Conservation (phyloP, 2,329 filamentous ascomycete species). For the Karstenula rhodostoma region DNA sequence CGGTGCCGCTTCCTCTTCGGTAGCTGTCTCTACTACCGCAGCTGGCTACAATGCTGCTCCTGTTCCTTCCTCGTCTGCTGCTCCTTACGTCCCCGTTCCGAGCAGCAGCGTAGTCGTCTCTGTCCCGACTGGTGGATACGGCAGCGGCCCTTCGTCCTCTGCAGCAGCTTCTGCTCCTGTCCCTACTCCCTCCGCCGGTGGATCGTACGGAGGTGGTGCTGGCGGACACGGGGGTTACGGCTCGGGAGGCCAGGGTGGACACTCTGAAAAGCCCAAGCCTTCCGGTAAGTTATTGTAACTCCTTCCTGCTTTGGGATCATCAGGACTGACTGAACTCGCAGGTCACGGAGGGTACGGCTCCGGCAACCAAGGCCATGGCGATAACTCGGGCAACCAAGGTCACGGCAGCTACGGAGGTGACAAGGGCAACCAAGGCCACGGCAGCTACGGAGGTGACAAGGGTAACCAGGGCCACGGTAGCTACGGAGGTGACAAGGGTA, state of each 20-base stretch:
- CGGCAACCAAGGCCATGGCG: background rate
- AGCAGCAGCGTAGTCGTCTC: conserved; percentile 4
- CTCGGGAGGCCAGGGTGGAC: background rate
- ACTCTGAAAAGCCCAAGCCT: background rate
- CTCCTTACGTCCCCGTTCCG: conserved; percentile 1
- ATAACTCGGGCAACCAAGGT: background rate
- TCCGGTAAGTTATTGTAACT: too few species aligned
- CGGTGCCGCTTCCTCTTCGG: conserved; percentile 12
- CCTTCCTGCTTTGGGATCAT: background rate
- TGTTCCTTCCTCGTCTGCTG: conserved; percentile 2
- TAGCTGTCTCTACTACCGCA: conserved; percentile 9
- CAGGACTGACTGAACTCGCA: background rate
- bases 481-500: background rate
- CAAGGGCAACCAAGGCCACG: background rate
- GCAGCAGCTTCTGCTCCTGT: background rate
- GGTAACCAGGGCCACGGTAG: background rate
- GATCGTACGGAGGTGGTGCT: background rate
- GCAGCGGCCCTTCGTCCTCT: background rate
- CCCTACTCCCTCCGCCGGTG: background rate
- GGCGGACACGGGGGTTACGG: background rate
- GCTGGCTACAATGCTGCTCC: conserved; percentile 12
- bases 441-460: background rate
- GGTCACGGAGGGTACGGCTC: background rate
- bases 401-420: background rate
- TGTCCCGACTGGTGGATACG: conserved; percentile 11